Percentiles rank a stretch among this genome's conserved stretches.
phyloP scores from a whole-genome alignment of 2,329 filamentous ascomycete genomes.

The Penicillium sp. region DNA sequence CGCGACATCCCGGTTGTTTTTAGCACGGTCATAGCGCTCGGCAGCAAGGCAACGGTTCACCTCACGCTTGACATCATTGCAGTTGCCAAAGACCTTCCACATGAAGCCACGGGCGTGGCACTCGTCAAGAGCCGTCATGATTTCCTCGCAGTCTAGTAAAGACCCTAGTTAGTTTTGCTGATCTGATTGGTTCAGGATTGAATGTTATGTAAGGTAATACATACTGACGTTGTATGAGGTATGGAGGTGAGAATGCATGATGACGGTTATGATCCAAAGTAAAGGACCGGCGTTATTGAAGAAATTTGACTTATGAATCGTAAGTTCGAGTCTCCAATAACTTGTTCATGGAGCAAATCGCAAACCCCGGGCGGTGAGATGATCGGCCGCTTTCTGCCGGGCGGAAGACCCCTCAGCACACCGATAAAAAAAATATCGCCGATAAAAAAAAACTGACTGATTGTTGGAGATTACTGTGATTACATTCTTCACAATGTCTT shows the following conservation, averaged over 20 bases:
- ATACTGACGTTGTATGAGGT: conserved; percentile 87
- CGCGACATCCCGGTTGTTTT: conserved; percentile 70
- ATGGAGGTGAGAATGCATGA: conserved; percentile 96
- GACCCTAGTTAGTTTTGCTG: conserved; percentile 3
- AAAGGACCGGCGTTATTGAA: neutral
- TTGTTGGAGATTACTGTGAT: conserved; percentile 11
- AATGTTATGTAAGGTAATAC: conserved; percentile 23
- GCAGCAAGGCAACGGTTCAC: conserved; percentile 83
- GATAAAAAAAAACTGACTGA: conserved; percentile 28
- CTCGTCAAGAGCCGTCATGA: conserved; percentile 92
- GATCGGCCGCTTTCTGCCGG: conserved; percentile 31
- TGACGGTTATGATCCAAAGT: conserved; percentile 27
- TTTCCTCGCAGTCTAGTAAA: conserved; percentile 79
- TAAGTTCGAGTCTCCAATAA: neutral
- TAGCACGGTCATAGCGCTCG: conserved; percentile 77
- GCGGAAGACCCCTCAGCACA: conserved; percentile 27
- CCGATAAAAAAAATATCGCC: conserved; percentile 29
- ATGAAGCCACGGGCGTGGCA: conserved; percentile 92
- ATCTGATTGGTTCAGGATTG: neutral
- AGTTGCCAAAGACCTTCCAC: conserved; percentile 86
- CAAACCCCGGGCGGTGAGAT: conserved; percentile 27
- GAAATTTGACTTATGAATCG: neutral
- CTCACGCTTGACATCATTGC: conserved; percentile 79
- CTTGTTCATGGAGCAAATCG: conserved; percentile 5
- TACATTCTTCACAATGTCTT: conserved; percentile 40